Evolutionary conservation across 2,329 filamentous ascomycete genomes (phyloP).

Genomic region (Fusarium tuaranense): DNA sequence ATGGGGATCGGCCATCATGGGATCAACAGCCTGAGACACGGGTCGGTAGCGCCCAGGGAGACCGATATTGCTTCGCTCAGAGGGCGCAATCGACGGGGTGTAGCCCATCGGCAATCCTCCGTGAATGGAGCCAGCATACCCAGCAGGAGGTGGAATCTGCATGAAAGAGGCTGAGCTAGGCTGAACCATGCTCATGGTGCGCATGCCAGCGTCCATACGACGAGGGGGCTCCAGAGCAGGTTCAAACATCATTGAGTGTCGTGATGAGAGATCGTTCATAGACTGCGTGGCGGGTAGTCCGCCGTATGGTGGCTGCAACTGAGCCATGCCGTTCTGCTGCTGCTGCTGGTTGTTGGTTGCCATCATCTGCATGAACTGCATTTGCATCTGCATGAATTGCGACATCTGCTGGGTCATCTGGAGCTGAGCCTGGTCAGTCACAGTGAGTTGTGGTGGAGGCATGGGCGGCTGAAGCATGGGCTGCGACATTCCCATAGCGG

Average conservation of each 20-base stretch:
- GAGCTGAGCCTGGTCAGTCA: conserved; percentile 79
- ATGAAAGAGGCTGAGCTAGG: conserved; percentile 72
- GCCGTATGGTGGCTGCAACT: conserved; percentile 46
- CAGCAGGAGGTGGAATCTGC: conserved; percentile 51
- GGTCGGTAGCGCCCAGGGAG: conserved; percentile 91
- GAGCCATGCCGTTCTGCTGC: conserved; percentile 37
- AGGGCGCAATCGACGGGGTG: conserved; percentile 91
- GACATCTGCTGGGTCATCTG: conserved; percentile 87
- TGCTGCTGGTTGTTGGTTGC: conserved; percentile 52
- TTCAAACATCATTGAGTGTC: conserved; percentile 62
- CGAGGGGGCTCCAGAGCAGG: conserved; percentile 58
- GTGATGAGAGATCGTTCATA: conserved; percentile 57
- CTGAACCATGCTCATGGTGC: conserved; percentile 88
- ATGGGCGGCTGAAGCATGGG: conserved; percentile 48
- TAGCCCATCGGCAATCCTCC: conserved; percentile 69
- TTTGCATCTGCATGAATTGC: conserved; percentile 93
- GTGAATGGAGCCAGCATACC: conserved; percentile 47
- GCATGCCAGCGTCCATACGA: conserved; percentile 60
- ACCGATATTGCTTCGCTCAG: conserved; percentile 93
- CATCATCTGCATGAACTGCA: conserved; percentile 94
- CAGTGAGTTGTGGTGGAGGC: conserved; percentile 62
- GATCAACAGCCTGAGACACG: conserved; percentile 73
- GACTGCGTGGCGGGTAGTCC: conserved; percentile 52
- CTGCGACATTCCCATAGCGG: conserved; percentile 45
- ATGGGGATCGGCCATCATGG: conserved; percentile 45